phyloP scores from a whole-genome alignment of 306 rosid genomes.

The Adenanthera pavonina region DNA sequence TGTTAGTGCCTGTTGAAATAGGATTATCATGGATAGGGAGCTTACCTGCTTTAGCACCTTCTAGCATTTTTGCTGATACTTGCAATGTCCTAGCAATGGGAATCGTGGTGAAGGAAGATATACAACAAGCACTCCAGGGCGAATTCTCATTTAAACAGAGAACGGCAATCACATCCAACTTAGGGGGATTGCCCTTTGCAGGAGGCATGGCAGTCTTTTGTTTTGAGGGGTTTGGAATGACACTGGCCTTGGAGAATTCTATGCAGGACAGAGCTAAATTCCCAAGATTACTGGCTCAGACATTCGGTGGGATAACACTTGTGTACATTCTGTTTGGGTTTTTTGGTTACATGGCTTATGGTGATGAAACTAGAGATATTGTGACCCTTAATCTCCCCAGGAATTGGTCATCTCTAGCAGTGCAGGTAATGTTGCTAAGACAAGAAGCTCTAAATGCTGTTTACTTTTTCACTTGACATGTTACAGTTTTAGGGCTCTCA shows the following conservation, averaged over 20 bases:
- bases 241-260: slow-evolving; percentile 78
- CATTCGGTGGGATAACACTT: slow-evolving; percentile 71
- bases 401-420: slow-evolving; percentile 71
- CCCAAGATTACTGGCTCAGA: slow-evolving; percentile 74
- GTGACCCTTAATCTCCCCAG: slow-evolving; percentile 84
- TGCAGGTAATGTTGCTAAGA: slow-evolving; percentile 65
- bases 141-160: slow-evolving; percentile 64
- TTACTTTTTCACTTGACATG: slow-evolving; percentile 24
- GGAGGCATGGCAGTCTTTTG: slow-evolving; percentile 87
- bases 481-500: neutral
- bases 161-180: slow-evolving; percentile 67
- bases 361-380: slow-evolving; percentile 84
- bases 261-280: slow-evolving; percentile 56
- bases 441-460: slow-evolving; percentile 15
- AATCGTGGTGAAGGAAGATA: slow-evolving; percentile 77
- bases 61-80: slow-evolving; percentile 81
- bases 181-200: slow-evolving; percentile 89
- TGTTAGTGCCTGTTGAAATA: slow-evolving; percentile 72
- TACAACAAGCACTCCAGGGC: slow-evolving; percentile 48
- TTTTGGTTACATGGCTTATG: slow-evolving; percentile 89
- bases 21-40: slow-evolving; percentile 80
- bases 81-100: slow-evolving; percentile 84
- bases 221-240: slow-evolving; percentile 94
- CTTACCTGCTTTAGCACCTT: slow-evolving; percentile 78
- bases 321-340: slow-evolving; percentile 76